These are phyloP conservation scores for Chrysoporthe cubensis DNA, from an alignment of 2,329 filamentous ascomycete genomes.

Conservation along the genomic window DNA sequence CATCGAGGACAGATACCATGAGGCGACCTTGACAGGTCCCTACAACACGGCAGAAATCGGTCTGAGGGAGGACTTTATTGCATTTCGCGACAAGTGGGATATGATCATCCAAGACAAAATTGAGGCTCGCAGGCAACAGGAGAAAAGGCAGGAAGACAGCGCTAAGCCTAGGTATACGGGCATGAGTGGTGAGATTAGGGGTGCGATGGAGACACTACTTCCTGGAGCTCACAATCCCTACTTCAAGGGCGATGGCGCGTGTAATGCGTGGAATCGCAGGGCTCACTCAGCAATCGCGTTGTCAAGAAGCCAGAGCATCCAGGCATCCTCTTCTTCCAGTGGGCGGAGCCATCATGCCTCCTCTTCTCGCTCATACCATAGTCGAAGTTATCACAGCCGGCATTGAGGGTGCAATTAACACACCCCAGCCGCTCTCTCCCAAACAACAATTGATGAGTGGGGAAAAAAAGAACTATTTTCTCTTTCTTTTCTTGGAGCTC, in stretches of 20 bases:
- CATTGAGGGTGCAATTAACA: background rate
- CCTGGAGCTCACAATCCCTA: background rate
- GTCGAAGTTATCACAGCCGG: background rate
- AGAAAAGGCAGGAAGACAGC: background rate
- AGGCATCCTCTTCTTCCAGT: background rate
- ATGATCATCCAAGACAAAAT: background rate
- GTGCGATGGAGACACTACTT: background rate
- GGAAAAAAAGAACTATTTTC: no score
- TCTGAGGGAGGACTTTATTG: background rate
- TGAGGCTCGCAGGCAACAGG: background rate
- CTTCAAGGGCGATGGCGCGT: background rate
- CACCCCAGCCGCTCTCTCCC: background rate
- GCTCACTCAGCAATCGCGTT: background rate
- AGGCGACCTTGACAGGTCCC: background rate
- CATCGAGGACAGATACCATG: background rate
- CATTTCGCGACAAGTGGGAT: background rate
- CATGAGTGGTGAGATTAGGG: background rate
- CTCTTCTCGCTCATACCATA: conserved; percentile 3
- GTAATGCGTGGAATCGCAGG: background rate
- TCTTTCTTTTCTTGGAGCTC: background rate
- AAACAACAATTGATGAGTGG: background rate
- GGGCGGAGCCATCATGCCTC: background rate
- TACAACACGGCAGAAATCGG: background rate
- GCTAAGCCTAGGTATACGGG: background rate
- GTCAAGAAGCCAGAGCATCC: background rate